Evolutionary conservation across 371 early-diverging fungal species (phyloP).

Genomic region (Mucor saturninus): DNA sequence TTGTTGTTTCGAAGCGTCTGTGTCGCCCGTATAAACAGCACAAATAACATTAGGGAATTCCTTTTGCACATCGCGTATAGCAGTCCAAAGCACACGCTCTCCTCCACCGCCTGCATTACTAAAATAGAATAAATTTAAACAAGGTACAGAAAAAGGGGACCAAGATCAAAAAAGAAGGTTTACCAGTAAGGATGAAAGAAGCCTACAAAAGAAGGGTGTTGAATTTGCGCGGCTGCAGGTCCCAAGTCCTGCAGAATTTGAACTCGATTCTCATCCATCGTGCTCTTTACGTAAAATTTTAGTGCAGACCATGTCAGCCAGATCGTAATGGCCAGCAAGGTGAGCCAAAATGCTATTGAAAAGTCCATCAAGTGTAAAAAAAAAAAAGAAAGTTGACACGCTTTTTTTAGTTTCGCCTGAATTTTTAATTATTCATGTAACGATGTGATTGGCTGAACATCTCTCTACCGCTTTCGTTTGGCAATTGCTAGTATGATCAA

Average conservation of each 20-base stretch:
- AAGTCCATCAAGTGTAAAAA: slow-evolving; percentile 4
- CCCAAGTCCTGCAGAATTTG: slow-evolving; percentile 33
- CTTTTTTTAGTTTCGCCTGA: not conserved
- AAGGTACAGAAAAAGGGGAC: too few relatives aligned
- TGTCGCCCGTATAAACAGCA: slow-evolving; percentile 84
- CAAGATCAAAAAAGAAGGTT: not conserved
- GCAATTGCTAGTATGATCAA: too few relatives aligned
- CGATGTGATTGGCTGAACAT: too few relatives aligned
- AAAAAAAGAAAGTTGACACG: not conserved
- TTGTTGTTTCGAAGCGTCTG: slow-evolving; percentile 50
- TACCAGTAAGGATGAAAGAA: slow-evolving; percentile 93
- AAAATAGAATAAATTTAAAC: too few relatives aligned
- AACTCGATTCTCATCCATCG: slow-evolving; percentile 22
- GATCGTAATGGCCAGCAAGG: slow-evolving; percentile 3
- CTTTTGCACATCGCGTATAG: slow-evolving; percentile 76
- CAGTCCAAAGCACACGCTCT: slow-evolving; percentile 94
- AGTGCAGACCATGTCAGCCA: slow-evolving; percentile 23
- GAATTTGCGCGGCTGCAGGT: slow-evolving; percentile 10
- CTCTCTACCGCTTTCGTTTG: too few relatives aligned
- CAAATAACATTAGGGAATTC: slow-evolving; percentile 66
- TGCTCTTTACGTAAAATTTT: slow-evolving; percentile 26
- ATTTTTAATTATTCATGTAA: too few relatives aligned
- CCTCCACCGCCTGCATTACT: slow-evolving; percentile 96
- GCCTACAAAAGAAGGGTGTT: slow-evolving; percentile 55
- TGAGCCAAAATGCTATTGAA: slow-evolving; percentile 39